Conservation (phyloP, 768 basidiomycete genomes). For the Ramaria sp. region DNA sequence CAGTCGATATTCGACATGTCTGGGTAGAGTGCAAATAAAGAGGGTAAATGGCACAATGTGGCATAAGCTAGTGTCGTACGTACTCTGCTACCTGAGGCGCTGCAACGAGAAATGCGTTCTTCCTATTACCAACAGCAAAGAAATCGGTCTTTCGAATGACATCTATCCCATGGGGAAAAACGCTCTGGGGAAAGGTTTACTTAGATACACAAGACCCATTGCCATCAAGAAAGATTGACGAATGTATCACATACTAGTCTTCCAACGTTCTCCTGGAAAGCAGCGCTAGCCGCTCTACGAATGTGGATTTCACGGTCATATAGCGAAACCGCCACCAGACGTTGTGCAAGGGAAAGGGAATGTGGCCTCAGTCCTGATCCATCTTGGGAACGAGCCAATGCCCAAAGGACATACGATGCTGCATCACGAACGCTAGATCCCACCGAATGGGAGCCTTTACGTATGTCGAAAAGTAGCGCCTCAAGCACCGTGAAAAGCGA, state of each 20-base stretch:
- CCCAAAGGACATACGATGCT: conserved; percentile 91
- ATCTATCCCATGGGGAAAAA: conserved; percentile 92
- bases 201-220: not conserved
- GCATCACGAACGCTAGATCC: conserved; percentile 94
- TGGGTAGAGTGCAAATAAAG: conserved; percentile 22
- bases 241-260: conserved; percentile 54
- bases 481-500: conserved; percentile 21
- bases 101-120: conserved; percentile 78
- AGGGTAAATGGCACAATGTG: conserved; percentile 6
- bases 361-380: conserved; percentile 46
- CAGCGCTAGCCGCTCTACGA: conserved; percentile 90
- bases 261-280: conserved; percentile 95
- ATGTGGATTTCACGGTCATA: conserved; percentile 95
- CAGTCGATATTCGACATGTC: conserved; percentile 67
- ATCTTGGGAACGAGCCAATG: conserved; percentile 73
- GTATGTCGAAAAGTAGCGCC: conserved; percentile 88
- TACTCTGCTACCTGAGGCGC: conserved; percentile 84
- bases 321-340: conserved; percentile 68
- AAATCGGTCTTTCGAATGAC: conserved; percentile 90
- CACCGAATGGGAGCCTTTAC: conserved; percentile 86
- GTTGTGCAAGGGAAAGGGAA: conserved; percentile 53
- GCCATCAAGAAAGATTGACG: not conserved
- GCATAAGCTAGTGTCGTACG: conserved; percentile 20
- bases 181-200: conserved; percentile 38
- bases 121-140: conserved; percentile 79